Conservation (phyloP, 2,329 filamentous ascomycete species). For the Emergomyces pasteurianus region DNA sequence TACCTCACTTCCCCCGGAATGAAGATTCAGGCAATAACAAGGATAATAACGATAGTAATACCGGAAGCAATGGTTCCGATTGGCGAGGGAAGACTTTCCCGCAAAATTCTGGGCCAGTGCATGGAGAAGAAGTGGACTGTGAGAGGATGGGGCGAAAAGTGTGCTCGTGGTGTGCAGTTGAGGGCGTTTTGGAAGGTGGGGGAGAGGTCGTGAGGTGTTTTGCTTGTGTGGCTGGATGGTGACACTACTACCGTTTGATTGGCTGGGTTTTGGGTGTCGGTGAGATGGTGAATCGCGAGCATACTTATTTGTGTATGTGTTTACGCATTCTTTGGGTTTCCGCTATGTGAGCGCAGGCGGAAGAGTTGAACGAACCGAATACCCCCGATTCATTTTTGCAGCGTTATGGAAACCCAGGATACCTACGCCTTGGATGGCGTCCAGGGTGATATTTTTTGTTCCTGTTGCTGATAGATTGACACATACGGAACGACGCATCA, state of each 20-base stretch:
- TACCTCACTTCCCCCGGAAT: neutral
- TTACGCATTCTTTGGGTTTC: neutral
- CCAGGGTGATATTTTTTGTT: neutral
- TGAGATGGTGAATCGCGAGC: neutral
- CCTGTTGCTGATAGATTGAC: neutral
- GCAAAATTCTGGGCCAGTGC: neutral
- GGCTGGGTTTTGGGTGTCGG: too few species aligned
- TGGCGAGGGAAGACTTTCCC: neutral
- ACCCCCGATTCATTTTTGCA: neutral
- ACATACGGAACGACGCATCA: neutral
- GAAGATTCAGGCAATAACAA: neutral
- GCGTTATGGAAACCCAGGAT: too few species aligned
- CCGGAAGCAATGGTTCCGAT: neutral
- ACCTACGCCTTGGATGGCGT: too few species aligned
- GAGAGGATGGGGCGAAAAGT: slow-evolving; percentile 20
- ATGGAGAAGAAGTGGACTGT: neutral
- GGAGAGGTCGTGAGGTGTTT: slow-evolving; percentile 27
- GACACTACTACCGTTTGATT: slow-evolving; percentile 4
- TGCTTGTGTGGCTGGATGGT: slow-evolving; percentile 19
- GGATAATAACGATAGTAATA: neutral
- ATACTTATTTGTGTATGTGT: neutral
- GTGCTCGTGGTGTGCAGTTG: slow-evolving; percentile 30
- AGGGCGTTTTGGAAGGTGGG: slow-evolving; percentile 26
- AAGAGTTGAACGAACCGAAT: neutral
- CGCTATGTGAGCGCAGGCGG: too few species aligned